Percentiles rank a stretch among this genome's conserved stretches.
phyloP scores from a whole-genome alignment of 208 protist genomes.

The Trypanosoma melophagium region DNA sequence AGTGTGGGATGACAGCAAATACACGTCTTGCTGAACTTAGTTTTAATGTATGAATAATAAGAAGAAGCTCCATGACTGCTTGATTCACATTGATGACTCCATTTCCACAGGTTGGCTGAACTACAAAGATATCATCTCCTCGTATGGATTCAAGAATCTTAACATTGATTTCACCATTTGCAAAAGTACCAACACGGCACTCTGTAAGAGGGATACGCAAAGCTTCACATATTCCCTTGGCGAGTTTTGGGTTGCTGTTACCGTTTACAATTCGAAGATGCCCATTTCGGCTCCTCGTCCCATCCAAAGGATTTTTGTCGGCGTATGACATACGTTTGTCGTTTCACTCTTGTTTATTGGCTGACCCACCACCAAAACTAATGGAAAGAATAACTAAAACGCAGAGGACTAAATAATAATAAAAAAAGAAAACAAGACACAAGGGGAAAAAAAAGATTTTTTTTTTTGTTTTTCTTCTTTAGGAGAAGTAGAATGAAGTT shows the following conservation, averaged over 20 bases:
- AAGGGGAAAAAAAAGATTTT: too few species aligned
- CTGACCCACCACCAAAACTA: too few species aligned
- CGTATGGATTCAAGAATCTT: constrained; percentile 87
- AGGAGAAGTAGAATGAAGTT: too few species aligned
- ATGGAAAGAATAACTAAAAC: constrained; percentile 17
- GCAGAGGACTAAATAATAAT: constrained; percentile 22
- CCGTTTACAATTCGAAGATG: constrained; percentile 82
- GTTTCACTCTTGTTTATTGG: too few species aligned
- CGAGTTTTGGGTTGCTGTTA: constrained; percentile 86
- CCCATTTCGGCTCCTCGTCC: constrained; percentile 53
- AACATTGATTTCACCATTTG: constrained; percentile 88
- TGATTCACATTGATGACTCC: constrained; percentile 84
- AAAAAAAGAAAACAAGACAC: background rate
- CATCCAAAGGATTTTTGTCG: constrained; percentile 1
- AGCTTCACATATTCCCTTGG: constrained; percentile 70
- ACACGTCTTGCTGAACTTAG: constrained; percentile 88
- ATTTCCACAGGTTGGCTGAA: constrained; percentile 94
- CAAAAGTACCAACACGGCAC: constrained; percentile 76
- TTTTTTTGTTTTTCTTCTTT: too few species aligned
- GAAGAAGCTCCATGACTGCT: constrained; percentile 95
- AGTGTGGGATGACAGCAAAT: constrained; percentile 95
- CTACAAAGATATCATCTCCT: constrained; percentile 95
- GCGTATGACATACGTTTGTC: constrained; percentile 1
- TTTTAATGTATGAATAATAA: constrained; percentile 93
- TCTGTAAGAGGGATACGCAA: constrained; percentile 72